phyloP scores from a whole-genome alignment of 768 basidiomycete genomes.

The Termitomyces sp. region DNA sequence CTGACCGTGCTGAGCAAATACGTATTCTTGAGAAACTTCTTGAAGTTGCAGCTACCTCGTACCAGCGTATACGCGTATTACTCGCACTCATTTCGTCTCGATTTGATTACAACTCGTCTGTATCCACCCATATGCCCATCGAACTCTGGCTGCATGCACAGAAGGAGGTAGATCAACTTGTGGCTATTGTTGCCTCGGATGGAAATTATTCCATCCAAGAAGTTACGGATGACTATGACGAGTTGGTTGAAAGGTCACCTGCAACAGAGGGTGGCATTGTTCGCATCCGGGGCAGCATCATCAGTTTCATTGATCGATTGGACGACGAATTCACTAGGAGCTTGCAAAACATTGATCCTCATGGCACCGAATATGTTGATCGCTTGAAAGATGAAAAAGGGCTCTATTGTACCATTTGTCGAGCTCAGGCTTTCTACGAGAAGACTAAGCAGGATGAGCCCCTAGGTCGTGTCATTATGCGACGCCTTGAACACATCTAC shows the following conservation, averaged over 20 bases:
- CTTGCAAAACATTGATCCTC: conserved; percentile 96
- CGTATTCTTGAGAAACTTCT: conserved; percentile 83
- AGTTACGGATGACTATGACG: conserved; percentile 87
- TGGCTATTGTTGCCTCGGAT: conserved; percentile 71
- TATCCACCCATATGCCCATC: conserved; percentile 82
- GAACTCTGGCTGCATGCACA: conserved; percentile 89
- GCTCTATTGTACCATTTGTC: conserved; percentile 89
- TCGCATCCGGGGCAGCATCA: conserved; percentile 89
- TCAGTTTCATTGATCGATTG: conserved; percentile 91
- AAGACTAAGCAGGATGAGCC: conserved; percentile 70
- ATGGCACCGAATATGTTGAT: conserved; percentile 98
- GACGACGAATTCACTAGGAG: conserved; percentile 99
- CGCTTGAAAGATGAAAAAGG: conserved; percentile 93
- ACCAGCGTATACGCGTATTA: conserved; percentile 91
- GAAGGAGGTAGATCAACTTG: conserved; percentile 81
- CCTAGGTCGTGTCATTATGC: conserved; percentile 85
- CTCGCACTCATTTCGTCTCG: conserved; percentile 91
- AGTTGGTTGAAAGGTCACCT: conserved; percentile 77
- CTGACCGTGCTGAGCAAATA: conserved; percentile 93
- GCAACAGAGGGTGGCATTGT: conserved; percentile 68
- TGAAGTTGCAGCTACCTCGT: conserved; percentile 79
- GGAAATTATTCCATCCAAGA: conserved; percentile 81
- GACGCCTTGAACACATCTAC: conserved; percentile 95
- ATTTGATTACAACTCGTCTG: conserved; percentile 93
- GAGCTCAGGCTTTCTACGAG: conserved; percentile 90